Percentiles rank a stretch among this genome's conserved stretches.
Conservation (phyloP, 106 monocot genomes). For the Allium sativum region DNA sequence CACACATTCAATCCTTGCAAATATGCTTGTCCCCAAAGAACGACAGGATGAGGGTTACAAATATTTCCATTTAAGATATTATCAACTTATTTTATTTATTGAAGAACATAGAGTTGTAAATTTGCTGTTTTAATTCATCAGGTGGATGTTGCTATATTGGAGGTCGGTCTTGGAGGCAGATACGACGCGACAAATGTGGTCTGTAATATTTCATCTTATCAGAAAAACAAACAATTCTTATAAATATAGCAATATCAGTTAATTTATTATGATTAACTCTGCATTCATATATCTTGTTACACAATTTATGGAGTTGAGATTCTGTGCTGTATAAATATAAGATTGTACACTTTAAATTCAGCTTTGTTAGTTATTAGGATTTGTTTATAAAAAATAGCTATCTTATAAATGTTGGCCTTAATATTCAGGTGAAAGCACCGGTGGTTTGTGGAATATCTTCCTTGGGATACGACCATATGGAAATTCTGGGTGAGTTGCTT, state of each 20-base stretch:
- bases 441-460: constrained; percentile 94
- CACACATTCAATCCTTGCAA: too few relatives aligned
- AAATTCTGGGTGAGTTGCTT: constrained; percentile 77
- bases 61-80: too few relatives aligned
- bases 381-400: neutral
- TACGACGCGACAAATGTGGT: constrained; percentile 79
- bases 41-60: too few relatives aligned
- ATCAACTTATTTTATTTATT: too few relatives aligned
- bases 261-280: too few relatives aligned
- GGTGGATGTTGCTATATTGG: constrained; percentile 71
- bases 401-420: neutral
- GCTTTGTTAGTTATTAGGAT: too few relatives aligned
- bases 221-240: too few relatives aligned
- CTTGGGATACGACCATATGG: constrained; percentile 95
- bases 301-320: neutral
- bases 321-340: neutral
- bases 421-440: constrained; percentile 63
- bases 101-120: too few relatives aligned
- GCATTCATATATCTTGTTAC: too few relatives aligned
- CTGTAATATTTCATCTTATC: neutral
- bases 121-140: constrained; percentile 3
- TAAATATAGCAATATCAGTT: too few relatives aligned
- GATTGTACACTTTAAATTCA: too few relatives aligned
- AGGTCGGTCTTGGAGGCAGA: constrained; percentile 69
- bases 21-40: too few relatives aligned